Evolutionary conservation across 331 rosid species (phyloP), one percentile per base, ranked within the genome.

Genomic region (Cydonia oblonga): DNA sequence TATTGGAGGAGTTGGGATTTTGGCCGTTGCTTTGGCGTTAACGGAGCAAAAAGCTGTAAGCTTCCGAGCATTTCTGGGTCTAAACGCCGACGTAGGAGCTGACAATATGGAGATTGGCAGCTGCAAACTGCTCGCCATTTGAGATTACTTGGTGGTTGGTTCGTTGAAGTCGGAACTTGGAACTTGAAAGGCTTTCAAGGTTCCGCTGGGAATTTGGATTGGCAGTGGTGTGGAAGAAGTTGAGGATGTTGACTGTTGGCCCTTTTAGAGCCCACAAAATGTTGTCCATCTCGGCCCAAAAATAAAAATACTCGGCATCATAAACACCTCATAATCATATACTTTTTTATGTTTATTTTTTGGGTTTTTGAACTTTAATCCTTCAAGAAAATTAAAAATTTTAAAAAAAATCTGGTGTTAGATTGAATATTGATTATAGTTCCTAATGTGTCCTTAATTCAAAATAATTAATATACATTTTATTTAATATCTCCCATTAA

Each of bases 1-100:
- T 33, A 88, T n/a, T 42, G 89, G 95, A 51, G 97, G 97, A 1
- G 84, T 22, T 9, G 92, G 90, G 14, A 87, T 69, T 81, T 78
- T 90, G 70, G 84, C 64, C 20, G 65, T 86, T 77, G 65, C 66
- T 23, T 75, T 51, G 68, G 86, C 85, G 58, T 69, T 79, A 5
- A 74, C 6, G 16, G 85, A 59, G 58, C 83, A 89, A 67, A 20
- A 29, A 14, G 87, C 81, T 35, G 79, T 79, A 2, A 75, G 66
- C 76, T 79, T 81, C 12, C 78, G 73, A 29, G 53, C 19, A 35
- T 40, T 80, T 75, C 68, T 75, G 44, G 75, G 75, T 49, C 82
- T 65, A 8, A 64, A 80, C 11, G 77, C 62, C 24, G 81, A 81
- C 9, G 84, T 79, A 23, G 89, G 71, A 3, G 86, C 82, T 15